Percentiles rank a stretch among this genome's conserved stretches.
Evolutionary conservation across 495 filamentous ascomycete species (phyloP).

Genomic region (Lophium mytilinum): DNA sequence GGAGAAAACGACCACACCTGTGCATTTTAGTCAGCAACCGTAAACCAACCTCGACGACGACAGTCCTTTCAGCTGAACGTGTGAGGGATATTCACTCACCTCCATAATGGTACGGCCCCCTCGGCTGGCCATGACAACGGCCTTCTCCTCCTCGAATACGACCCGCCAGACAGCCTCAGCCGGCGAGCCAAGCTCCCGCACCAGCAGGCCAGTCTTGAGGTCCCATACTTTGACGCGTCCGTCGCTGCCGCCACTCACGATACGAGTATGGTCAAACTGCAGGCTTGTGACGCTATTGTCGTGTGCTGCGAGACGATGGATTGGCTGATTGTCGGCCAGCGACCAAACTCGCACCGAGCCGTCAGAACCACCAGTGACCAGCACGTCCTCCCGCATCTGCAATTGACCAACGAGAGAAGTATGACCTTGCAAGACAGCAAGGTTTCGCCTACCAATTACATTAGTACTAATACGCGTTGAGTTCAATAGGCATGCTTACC

Average conservation of each 20-base stretch:
- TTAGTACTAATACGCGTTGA: too few species aligned
- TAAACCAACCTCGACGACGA: not conserved
- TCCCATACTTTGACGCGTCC: conserved; percentile 98
- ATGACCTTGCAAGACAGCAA: conserved; percentile 92
- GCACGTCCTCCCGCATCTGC: conserved; percentile 86
- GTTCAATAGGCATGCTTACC: conserved; percentile 43
- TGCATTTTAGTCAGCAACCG: conserved; percentile 9
- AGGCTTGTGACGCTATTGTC: conserved; percentile 97
- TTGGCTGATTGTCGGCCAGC: conserved; percentile 74
- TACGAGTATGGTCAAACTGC: conserved; percentile 89
- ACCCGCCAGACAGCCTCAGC: conserved; percentile 96
- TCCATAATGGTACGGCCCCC: conserved; percentile 88
- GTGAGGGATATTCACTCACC: conserved; percentile 44
- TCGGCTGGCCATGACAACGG: conserved; percentile 86
- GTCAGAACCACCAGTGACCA: conserved; percentile 94
- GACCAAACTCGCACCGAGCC: conserved; percentile 96
- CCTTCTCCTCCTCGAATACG: conserved; percentile 96
- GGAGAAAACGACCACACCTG: conserved; percentile 91
- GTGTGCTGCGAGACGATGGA: conserved; percentile 92
- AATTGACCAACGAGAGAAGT: conserved; percentile 96
- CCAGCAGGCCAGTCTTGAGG: conserved; percentile 77
- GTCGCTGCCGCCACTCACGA: conserved; percentile 92
- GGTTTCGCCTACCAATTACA: conserved; percentile 50
- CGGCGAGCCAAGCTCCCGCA: conserved; percentile 80
- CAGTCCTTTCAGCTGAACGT: not conserved